Evolutionary conservation across 2,329 filamentous ascomycete species (phyloP).

Genomic region (Acephala macrosclerotiorum): DNA sequence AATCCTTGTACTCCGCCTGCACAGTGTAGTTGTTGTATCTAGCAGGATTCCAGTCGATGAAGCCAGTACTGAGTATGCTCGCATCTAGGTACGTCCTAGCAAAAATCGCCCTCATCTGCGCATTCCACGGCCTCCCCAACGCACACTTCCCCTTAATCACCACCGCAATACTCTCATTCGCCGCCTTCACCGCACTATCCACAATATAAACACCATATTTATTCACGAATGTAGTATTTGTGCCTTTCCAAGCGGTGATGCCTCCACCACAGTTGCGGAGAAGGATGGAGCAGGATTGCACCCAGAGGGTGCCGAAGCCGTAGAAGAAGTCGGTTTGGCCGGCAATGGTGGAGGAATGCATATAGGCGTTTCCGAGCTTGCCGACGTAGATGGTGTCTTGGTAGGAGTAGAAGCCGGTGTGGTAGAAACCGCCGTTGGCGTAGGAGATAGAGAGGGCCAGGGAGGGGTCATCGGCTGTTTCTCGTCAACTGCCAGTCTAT

Average conservation of each 20-base stretch:
- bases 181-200: conserved; percentile 59
- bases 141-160: conserved; percentile 36
- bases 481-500: background rate
- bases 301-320: conserved; percentile 64
- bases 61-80: conserved; percentile 56
- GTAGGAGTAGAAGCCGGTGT: conserved; percentile 70
- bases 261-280: conserved; percentile 70
- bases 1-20: conserved; percentile 59
- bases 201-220: conserved; percentile 73
- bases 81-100: conserved; percentile 57
- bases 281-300: conserved; percentile 59
- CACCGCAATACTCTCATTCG: conserved; percentile 45
- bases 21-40: conserved; percentile 49
- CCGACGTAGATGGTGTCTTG: conserved; percentile 75
- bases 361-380: conserved; percentile 71
- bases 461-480: conserved; percentile 58
- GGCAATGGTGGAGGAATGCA: conserved; percentile 65
- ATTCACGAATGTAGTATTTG: conserved; percentile 70
- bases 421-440: conserved; percentile 73
- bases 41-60: conserved; percentile 54
- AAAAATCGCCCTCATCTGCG: conserved; percentile 59
- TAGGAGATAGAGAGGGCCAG: conserved; percentile 67
- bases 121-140: conserved; percentile 38
- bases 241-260: conserved; percentile 74
- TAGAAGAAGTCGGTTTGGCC: conserved; percentile 75